A percentile compares a stretch with the other conserved stretches of the same genome.
Evolutionary conservation across 495 filamentous ascomycete species (phyloP).

Genomic region (Thozetella sp.): DNA sequence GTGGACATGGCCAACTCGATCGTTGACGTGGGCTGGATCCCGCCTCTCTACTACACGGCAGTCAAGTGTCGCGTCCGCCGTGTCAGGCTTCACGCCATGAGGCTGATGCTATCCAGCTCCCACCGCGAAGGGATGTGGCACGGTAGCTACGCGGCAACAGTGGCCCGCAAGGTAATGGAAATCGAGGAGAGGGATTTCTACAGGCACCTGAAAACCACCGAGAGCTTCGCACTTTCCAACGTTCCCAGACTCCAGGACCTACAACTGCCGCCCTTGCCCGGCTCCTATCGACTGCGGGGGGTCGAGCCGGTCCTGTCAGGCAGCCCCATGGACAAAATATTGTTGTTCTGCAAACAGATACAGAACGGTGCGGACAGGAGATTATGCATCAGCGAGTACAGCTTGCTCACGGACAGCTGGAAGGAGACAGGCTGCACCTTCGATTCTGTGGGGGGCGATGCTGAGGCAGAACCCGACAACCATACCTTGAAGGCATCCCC

Average conservation of each 20-base stretch:
- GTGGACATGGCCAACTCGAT: neutral
- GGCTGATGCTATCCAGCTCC: neutral
- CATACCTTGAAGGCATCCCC: no score
- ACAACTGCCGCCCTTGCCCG: neutral
- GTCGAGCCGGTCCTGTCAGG: neutral
- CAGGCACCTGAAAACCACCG: neutral
- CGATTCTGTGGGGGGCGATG: no score
- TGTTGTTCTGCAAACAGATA: no score
- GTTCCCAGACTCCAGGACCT: neutral
- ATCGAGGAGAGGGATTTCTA: neutral
- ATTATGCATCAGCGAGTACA: no score
- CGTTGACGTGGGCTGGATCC: neutral
- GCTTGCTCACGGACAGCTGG: no score
- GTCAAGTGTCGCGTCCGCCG: neutral
- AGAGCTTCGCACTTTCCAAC: neutral
- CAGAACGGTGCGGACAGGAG: no score
- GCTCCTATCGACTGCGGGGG: neutral
- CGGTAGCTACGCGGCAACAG: neutral
- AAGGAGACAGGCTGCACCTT: no score
- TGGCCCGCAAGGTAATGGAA: neutral
- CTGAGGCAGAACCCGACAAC: no score
- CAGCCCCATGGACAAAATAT: neutral
- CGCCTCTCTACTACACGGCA: neutral
- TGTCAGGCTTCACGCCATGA: neutral
- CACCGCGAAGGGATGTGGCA: neutral